Base-by-base conservation (phyloP, 75 land plant genomes). In the Sequoiadendron giganteum region DNA sequence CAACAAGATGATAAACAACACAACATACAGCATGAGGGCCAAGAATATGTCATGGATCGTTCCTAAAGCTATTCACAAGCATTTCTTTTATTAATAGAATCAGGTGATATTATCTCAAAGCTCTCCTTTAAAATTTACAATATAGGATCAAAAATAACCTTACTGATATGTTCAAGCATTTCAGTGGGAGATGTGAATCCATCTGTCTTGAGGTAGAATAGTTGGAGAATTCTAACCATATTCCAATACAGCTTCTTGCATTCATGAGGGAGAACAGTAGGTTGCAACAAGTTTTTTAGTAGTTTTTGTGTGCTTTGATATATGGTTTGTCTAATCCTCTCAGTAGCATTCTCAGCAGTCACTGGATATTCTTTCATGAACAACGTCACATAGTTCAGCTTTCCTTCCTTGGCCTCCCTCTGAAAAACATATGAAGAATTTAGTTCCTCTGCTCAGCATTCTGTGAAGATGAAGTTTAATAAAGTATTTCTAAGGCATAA, bases 221-320 rank as follows among this genome's bases (percentile, higher is more conserved):
- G 75, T 30, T 96, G 93, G 87, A 94, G 78, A 19, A 95, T 92
- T 65, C 86, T 91, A 89, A 93, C 87, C 96, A 95, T 94, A 84
- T 95, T 93, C 94, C 95, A 93, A 65, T 94, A 91, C 39, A 96
- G 48, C 34, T 92, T 88, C 92, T 97, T 97, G 94, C 93, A 94
- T 38, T 90, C 88, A 87, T 87, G 88, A n/a, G 98, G 96, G 40
- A 97, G 72, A 39, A 87, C 85, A 43, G 95, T 90, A 16, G 45
- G 86, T 76, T 87, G 86, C 88, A 97, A 38, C 32, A 95, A 91
- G 42, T 94, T 58, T 86, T 86, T 88, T 34, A 92, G 85, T 42
- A 97, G 89, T 61, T 92, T 92, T 86, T 88, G 91, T 86, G 96
- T 93, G 32, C 42, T 87, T 34, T 85, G 72, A 36, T 92, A 87